A percentile compares a stretch with the other conserved stretches of the same genome.
Evolutionary conservation across 2,329 filamentous ascomycete species (phyloP).

Genomic region (Bisporella sp.): DNA sequence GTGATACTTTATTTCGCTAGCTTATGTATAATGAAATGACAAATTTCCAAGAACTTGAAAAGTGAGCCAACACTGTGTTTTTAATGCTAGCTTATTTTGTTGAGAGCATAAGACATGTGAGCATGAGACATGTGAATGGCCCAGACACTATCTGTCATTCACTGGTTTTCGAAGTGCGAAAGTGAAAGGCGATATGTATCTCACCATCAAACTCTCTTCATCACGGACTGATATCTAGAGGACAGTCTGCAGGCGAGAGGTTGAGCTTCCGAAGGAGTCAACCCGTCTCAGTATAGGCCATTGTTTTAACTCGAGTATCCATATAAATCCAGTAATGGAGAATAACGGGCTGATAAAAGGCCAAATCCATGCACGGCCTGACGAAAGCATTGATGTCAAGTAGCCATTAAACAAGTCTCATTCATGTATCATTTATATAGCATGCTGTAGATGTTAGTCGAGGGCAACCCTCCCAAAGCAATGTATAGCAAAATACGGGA

Average conservation of each 20-base stretch:
- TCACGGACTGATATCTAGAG: conserved; percentile 54
- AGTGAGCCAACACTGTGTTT: background rate
- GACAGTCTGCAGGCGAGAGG: conserved; percentile 79
- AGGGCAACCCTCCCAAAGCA: conserved; percentile 25
- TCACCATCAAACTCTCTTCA: conserved; percentile 79
- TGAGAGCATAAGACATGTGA: background rate
- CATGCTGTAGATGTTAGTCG: conserved; percentile 15
- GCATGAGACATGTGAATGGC: too few species aligned
- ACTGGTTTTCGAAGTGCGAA: too few species aligned
- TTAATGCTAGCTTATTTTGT: background rate
- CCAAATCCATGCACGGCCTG: too few species aligned
- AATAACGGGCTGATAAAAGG: conserved; percentile 85
- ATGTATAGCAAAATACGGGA: conserved; percentile 24
- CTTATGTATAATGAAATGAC: too few species aligned
- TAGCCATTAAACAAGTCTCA: conserved; percentile 37
- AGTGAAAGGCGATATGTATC: conserved; percentile 46
- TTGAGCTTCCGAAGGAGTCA: conserved; percentile 35
- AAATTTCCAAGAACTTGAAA: too few species aligned
- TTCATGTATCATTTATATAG: conserved; percentile 12
- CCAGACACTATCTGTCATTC: too few species aligned
- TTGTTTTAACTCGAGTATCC: conserved; percentile 69
- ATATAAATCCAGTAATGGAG: conserved; percentile 46
- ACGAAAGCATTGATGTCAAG: too few species aligned
- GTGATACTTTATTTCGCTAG: conserved; percentile 4
- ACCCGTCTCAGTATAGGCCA: conserved; percentile 14